A percentile compares a stretch with the other conserved stretches of the same genome.
Evolutionary conservation across 345 rosid species (phyloP).

Genomic region (Gossypium anomalum): DNA sequence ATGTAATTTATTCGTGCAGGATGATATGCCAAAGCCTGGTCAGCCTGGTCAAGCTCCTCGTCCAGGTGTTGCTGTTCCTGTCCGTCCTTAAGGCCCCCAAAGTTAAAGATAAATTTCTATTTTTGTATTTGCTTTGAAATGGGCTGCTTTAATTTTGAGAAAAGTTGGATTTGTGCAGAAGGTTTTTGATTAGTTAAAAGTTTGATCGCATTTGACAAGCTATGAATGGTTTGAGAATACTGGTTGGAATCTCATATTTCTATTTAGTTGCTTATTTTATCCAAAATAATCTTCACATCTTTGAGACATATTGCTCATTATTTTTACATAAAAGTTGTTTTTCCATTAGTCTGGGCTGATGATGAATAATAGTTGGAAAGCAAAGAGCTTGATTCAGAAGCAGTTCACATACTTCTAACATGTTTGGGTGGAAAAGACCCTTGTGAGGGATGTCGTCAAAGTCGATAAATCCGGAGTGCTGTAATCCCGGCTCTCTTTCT

Average conservation of each 20-base stretch:
- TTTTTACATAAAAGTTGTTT: not conserved
- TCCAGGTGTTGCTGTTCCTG: conserved; percentile 42
- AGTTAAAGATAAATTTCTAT: not conserved
- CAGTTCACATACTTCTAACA: too few relatives aligned
- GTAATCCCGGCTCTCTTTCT: too few relatives aligned
- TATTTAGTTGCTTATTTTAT: not conserved
- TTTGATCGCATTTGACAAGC: not conserved
- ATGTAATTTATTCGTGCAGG: conserved; percentile 30
- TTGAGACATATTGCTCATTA: not conserved
- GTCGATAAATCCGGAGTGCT: too few relatives aligned
- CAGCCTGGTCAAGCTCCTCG: conserved; percentile 65
- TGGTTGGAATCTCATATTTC: conserved; percentile 5
- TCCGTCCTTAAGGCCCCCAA: conserved; percentile 32
- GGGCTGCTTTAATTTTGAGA: conserved; percentile 1
- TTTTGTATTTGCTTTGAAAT: conserved; percentile 19
- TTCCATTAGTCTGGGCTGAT: not conserved
- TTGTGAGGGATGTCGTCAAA: too few relatives aligned
- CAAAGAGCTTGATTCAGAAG: too few relatives aligned
- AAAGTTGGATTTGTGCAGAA: conserved; percentile 11
- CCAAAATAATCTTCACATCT: not conserved
- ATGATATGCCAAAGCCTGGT: conserved; percentile 54
- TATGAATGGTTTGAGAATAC: not conserved
- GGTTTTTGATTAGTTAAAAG: not conserved
- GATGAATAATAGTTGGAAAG: too few relatives aligned
- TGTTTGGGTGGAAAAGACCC: too few relatives aligned